Percentiles rank a stretch among this genome's conserved stretches.
These are phyloP conservation scores for Pezicula radicicola DNA, from an alignment of 2,329 filamentous ascomycete species.

Conservation along the genomic window DNA sequence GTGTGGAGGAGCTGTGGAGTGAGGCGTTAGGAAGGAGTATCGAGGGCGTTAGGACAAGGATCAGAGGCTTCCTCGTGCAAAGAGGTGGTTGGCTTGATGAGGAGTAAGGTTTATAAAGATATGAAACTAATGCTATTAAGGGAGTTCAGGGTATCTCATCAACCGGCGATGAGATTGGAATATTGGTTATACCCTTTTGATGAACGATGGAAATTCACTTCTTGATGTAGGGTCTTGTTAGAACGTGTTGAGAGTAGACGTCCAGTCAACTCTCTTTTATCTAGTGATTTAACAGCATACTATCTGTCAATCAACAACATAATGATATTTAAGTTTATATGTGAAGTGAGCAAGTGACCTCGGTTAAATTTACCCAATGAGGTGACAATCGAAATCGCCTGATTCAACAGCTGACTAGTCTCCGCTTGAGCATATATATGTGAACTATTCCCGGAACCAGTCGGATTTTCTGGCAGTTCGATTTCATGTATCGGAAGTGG, in stretches of 20 bases:
- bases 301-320: too few species aligned
- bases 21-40: slow-evolving; percentile 81
- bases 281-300: too few species aligned
- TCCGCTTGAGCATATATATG: too few species aligned
- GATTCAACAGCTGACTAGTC: not conserved
- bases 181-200: not conserved
- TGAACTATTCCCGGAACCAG: too few species aligned
- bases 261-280: too few species aligned
- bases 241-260: too few species aligned
- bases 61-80: slow-evolving; percentile 69
- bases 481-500: too few species aligned
- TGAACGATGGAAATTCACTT: not conserved
- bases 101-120: not conserved
- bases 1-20: slow-evolving; percentile 88
- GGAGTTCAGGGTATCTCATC: not conserved
- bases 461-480: too few species aligned
- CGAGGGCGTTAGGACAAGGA: slow-evolving; percentile 67
- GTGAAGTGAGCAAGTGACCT: too few species aligned
- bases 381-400: not conserved
- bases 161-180: not conserved
- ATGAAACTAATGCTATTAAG: not conserved
- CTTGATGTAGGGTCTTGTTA: not conserved
- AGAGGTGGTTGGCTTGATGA: slow-evolving; percentile 77
- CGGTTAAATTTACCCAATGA: not conserved
- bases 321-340: too few species aligned